Percentiles rank a stretch among this genome's conserved stretches.
Conservation (phyloP, 2,329 filamentous ascomycete species). For the Arthroderma sp. region DNA sequence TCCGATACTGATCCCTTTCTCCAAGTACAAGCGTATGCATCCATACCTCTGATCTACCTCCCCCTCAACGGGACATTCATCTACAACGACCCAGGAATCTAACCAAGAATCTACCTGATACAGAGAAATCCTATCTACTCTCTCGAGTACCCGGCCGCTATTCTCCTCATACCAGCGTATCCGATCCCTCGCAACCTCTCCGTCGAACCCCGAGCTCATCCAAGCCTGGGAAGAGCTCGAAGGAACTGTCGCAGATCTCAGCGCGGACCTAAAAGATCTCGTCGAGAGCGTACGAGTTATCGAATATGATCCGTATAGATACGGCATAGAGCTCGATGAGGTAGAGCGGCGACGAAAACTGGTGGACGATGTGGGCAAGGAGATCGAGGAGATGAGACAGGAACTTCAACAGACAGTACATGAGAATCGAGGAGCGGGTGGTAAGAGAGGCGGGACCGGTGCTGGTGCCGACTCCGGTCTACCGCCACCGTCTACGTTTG, state of each 20-base stretch:
- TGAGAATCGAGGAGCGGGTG: conserved; percentile 21
- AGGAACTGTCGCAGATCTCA: conserved; percentile 60
- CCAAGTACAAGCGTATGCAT: conserved; percentile 36
- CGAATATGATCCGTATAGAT: conserved; percentile 75
- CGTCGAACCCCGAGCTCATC: conserved; percentile 56
- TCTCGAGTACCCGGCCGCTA: conserved; percentile 68
- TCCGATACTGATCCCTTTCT: conserved; percentile 34
- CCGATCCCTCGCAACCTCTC: conserved; percentile 63
- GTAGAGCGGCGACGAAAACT: conserved; percentile 67
- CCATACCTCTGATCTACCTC: too few relatives aligned
- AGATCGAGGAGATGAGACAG: conserved; percentile 79
- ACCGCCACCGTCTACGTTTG: conserved; percentile 49
- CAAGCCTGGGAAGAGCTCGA: conserved; percentile 63
- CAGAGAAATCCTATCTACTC: conserved; percentile 78
- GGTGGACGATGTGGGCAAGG: conserved; percentile 76
- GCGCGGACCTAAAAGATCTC: conserved; percentile 79
- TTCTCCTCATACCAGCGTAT: conserved; percentile 95
- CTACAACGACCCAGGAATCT: conserved; percentile 2
- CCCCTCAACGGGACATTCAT: not conserved
- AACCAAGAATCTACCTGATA: conserved; percentile 7
- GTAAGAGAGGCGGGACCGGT: conserved; percentile 22
- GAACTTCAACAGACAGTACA: conserved; percentile 51
- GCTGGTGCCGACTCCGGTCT: conserved; percentile 37
- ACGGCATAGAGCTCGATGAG: conserved; percentile 73
- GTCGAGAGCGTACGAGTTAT: conserved; percentile 75